Conservation (phyloP, 2,329 filamentous ascomycete genomes). For the Pseudodiploospora longispora region DNA sequence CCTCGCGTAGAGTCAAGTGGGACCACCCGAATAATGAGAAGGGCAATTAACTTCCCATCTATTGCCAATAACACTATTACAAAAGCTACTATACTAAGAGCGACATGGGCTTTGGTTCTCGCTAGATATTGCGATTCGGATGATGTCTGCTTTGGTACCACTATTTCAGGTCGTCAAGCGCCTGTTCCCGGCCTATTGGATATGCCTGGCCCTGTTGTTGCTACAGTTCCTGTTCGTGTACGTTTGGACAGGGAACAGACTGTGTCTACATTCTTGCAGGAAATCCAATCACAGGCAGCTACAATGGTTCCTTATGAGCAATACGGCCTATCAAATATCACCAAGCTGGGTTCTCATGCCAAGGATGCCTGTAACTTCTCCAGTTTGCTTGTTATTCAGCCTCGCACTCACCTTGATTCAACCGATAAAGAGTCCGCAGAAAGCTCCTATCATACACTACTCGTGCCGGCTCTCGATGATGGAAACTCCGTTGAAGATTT, state of each 20-base stretch:
- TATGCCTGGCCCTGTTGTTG: conserved; percentile 8
- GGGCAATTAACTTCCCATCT: conserved; percentile 1
- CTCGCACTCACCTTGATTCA: background rate
- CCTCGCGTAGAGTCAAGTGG: background rate
- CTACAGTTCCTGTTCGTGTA: conserved; percentile 5
- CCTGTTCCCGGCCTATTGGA: conserved; percentile 3
- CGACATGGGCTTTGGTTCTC: conserved; percentile 15
- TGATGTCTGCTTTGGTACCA: conserved; percentile 11
- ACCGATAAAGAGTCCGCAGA: background rate
- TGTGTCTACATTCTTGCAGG: background rate
- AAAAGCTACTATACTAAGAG: conserved; percentile 11
- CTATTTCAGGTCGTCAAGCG: conserved; percentile 9
- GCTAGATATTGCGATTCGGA: conserved; percentile 10
- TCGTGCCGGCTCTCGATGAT: background rate
- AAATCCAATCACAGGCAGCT: background rate
- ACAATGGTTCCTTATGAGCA: conserved; percentile 14
- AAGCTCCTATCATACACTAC: background rate
- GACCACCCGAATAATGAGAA: background rate
- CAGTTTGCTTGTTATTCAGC: conserved; percentile 1
- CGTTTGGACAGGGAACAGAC: background rate
- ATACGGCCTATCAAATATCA: conserved; percentile 10
- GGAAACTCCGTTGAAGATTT: conserved; percentile 1
- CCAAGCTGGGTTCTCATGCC: conserved; percentile 1
- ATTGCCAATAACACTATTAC: conserved; percentile 2
- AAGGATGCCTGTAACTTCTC: conserved; percentile 1